Base-by-base conservation (phyloP, 129 eudicot species). In the Artemisia argyi region DNA sequence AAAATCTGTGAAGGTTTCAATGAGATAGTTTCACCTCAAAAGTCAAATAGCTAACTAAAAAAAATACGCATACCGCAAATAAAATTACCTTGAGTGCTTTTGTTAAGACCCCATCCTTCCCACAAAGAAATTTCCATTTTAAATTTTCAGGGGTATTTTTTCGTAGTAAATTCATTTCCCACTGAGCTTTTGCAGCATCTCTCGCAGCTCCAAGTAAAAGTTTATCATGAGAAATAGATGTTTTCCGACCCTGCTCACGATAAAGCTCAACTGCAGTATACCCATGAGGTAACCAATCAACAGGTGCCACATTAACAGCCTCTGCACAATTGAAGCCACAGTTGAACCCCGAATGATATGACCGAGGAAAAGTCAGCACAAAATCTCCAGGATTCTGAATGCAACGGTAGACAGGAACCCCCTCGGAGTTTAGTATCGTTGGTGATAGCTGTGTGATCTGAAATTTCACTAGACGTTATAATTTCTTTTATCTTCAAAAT, bases 371-470 rank as follows among this genome's bases (percentile, higher is more conserved):
- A 42, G 98, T 94, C 82, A 94, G 61, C 53, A 94, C 93, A 79
- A 90, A 94, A 69, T 94, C 98, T 50, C 98, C 98, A 4, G 96
- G 82, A 16, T 80, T 90, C 72, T 94, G 97, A 53, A 88, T 80
- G 81, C 98, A 94, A 5, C 98, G 90, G 76, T 78, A 86, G 39
- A 94, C 86, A 52, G 97, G 97, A 35, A 94, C 97, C n/a, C 95
- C 97, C 60, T 91, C 97, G n/a, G 86, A 63, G 68, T 74, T 87
- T 52, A 94, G 80, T 56, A 94, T 88, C 39, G 96, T 83, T 5
- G 98, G 98, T 3, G 97, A 94, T 74, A 94, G 93, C 50, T 94
- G 98, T n/a, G 98, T 94, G 50, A 94, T 96, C 98, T 94, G 77
- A 70, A 42, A 61, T 39, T 66, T 52, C 10, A 6, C 9, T 39